Evolutionary conservation across 2,329 filamentous ascomycete species (phyloP).

Genomic region (Graphilbum fragrans): DNA sequence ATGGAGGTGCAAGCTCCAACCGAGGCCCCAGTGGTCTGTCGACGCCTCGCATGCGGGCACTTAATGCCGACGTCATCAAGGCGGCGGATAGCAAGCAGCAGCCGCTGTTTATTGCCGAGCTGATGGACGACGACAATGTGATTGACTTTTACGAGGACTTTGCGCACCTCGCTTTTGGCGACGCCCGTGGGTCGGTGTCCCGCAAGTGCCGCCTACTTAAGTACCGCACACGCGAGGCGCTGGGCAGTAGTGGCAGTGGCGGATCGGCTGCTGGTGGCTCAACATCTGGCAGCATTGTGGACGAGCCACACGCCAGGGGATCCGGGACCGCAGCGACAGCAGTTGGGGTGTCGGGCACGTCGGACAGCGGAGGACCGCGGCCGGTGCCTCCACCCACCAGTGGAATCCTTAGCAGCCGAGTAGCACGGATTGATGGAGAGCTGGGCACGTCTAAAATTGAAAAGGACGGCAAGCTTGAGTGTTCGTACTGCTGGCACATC

Average conservation of each 20-base stretch:
- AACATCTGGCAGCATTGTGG: conserved; percentile 1
- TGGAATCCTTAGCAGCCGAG: conserved; percentile 45
- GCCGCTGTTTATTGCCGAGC: conserved; percentile 80
- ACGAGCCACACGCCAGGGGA: conserved; percentile 14
- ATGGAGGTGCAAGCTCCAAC: conserved; percentile 55
- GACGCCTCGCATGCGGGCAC: conserved; percentile 38
- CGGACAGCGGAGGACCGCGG: neutral
- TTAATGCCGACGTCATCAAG: conserved; percentile 18
- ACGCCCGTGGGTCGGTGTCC: conserved; percentile 74
- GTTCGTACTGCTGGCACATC: conserved; percentile 93
- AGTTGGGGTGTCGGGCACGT: neutral
- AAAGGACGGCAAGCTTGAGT: conserved; percentile 84
- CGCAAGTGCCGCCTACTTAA: conserved; percentile 79
- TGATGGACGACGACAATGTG: conserved; percentile 87
- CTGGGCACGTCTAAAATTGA: conserved; percentile 73
- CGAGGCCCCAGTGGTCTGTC: conserved; percentile 22
- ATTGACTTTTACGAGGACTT: conserved; percentile 96
- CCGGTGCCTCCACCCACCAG: conserved; percentile 16
- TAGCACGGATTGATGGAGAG: conserved; percentile 55
- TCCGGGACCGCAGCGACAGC: neutral
- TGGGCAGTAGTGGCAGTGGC: conserved; percentile 18
- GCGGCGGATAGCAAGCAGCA: conserved; percentile 42
- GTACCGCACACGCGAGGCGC: conserved; percentile 64
- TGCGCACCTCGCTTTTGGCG: conserved; percentile 81
- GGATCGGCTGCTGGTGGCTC: neutral